Evolutionary conservation across 305 asterid species (phyloP).

Genomic region (Caryopteris hybrid): DNA sequence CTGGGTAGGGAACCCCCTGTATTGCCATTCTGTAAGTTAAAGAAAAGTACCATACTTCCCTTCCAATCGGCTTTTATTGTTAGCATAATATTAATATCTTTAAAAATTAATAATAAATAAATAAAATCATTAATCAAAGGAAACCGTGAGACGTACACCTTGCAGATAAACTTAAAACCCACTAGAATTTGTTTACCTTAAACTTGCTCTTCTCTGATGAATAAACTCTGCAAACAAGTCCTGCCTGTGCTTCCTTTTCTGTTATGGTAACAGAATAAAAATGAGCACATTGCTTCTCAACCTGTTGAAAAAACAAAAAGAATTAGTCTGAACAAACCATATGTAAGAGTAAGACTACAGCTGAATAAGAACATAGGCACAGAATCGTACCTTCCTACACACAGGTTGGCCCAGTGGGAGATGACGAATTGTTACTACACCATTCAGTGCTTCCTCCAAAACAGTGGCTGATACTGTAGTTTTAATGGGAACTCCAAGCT

Average conservation of each 20-base stretch:
- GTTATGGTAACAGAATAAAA: conserved; percentile 87
- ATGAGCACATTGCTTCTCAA: conserved; percentile 95
- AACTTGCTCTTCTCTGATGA: conserved; percentile 88
- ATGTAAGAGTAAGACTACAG: conserved; percentile 2
- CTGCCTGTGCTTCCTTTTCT: conserved; percentile 78
- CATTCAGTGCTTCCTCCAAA: conserved; percentile 95
- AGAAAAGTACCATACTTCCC: not conserved
- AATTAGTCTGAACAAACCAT: conserved; percentile 22
- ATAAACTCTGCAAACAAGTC: conserved; percentile 75
- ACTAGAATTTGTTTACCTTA: conserved; percentile 45
- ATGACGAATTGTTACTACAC: conserved; percentile 53
- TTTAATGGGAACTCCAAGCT: conserved; percentile 94
- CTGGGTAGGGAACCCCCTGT: not conserved
- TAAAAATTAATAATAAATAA: no score
- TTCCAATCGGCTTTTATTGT: no score
- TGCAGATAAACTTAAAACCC: not conserved
- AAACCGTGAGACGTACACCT: not conserved
- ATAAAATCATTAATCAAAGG: not conserved
- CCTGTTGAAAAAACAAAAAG: conserved; percentile 48
- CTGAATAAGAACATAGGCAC: conserved; percentile 4
- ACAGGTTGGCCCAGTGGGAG: conserved; percentile 76
- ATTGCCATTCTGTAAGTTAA: not conserved
- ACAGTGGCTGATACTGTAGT: conserved; percentile 93
- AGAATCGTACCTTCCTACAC: conserved; percentile 63
- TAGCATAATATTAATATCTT: not conserved